Conservation (phyloP, 768 basidiomycete species). For the Imleria badia region DNA sequence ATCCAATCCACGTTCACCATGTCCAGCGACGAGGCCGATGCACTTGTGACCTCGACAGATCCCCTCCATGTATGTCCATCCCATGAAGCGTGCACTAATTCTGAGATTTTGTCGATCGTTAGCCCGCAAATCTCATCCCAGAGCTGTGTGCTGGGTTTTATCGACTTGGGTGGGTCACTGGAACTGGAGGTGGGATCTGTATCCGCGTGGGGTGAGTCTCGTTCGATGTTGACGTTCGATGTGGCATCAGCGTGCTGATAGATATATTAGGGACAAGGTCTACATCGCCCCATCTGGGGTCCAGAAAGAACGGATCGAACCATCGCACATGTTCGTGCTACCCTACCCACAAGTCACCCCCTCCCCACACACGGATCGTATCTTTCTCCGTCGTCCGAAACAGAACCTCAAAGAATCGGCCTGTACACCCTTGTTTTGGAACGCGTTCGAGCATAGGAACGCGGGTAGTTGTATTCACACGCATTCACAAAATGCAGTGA, state of each 20-base stretch:
- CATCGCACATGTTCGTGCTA: conserved; percentile 84
- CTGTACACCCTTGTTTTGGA: conserved; percentile 92
- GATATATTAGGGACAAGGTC: conserved; percentile 58
- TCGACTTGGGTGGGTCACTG: conserved; percentile 88
- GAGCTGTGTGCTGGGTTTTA: conserved; percentile 85
- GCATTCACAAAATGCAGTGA: conserved; percentile 87
- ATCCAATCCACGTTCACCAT: no score
- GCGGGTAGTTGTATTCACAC: conserved; percentile 91
- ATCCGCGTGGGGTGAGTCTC: conserved; percentile 62
- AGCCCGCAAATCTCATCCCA: conserved; percentile 92
- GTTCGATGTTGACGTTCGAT: not conserved
- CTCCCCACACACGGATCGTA: conserved; percentile 64
- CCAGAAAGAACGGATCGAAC: conserved; percentile 84
- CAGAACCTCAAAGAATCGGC: conserved; percentile 78
- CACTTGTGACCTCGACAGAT: conserved; percentile 58
- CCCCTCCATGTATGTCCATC: conserved; percentile 54
- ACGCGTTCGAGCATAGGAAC: conserved; percentile 75
- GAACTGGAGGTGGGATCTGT: conserved; percentile 81
- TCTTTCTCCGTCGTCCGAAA: conserved; percentile 75
- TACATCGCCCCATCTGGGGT: conserved; percentile 89
- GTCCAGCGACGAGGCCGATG: conserved; percentile 37
- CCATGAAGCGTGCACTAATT: not conserved
- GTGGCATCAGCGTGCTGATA: not conserved
- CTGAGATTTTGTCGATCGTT: conserved; percentile 2
- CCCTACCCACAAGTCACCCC: conserved; percentile 65